Conservation (phyloP, 129 eudicot genomes). For the Pulicaria dysenterica region DNA sequence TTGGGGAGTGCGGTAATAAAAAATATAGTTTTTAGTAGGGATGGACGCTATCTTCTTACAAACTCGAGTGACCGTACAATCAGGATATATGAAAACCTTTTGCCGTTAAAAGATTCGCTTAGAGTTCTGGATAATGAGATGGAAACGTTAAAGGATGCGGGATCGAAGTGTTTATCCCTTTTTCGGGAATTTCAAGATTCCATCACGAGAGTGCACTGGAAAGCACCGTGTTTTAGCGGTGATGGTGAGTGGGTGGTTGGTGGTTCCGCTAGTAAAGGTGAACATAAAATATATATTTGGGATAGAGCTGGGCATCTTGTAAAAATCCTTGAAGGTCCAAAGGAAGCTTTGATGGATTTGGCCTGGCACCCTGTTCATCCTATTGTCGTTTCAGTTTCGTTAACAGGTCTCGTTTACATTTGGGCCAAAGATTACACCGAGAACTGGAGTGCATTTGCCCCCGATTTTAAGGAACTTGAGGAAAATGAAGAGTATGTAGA, state of each 20-base stretch:
- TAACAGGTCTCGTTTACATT: constrained; percentile 83
- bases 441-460: constrained; percentile 99
- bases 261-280: constrained; percentile 98
- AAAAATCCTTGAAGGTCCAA: constrained; percentile 96
- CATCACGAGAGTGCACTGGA: constrained; percentile 89
- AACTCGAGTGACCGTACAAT: constrained; percentile 92
- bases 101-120: constrained; percentile 59
- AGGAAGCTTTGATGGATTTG: constrained; percentile 89
- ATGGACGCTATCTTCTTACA: constrained; percentile 82
- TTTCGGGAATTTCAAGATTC: constrained; percentile 94
- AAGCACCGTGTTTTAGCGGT: constrained; percentile 96
- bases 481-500: constrained; percentile 99
- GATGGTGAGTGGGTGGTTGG: constrained; percentile 99
- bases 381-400: constrained; percentile 83
- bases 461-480: constrained; percentile 97
- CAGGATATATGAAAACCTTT: constrained; percentile 78
- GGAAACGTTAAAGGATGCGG: constrained; percentile 64
- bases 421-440: constrained; percentile 99
- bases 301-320: constrained; percentile 97
- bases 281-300: constrained; percentile 97
- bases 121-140: constrained; percentile 53
- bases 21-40: constrained; percentile 76
- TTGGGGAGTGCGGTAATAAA: constrained; percentile 77
- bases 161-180: constrained; percentile 56
- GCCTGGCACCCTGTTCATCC: constrained; percentile 99